Conservation (phyloP, 1,139 yeast species). For the Blastobotrys ciferrii region DNA sequence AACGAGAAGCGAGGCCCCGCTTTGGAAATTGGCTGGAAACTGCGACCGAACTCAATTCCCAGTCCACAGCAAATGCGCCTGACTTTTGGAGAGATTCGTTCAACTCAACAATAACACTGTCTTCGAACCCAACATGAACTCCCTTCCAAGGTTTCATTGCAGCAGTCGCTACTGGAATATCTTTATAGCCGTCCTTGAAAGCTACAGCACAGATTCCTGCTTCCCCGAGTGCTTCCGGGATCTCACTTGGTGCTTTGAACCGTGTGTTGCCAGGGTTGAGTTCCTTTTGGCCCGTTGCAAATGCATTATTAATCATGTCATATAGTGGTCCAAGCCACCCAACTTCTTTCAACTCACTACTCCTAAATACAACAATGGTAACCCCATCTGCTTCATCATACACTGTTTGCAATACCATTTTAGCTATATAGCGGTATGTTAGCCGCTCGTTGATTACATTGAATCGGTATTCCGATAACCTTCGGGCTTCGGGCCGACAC, state of each 20-base stretch:
- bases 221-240: background rate
- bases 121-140: background rate
- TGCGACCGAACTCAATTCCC: slow-evolving; percentile 2
- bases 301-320: background rate
- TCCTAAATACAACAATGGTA: background rate
- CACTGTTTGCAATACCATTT: background rate
- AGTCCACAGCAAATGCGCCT: background rate
- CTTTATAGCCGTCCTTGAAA: background rate
- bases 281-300: background rate
- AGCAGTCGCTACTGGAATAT: slow-evolving; percentile 3
- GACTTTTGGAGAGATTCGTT: background rate
- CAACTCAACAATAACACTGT: background rate
- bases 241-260: background rate
- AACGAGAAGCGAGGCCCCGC: background rate
- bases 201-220: slow-evolving; percentile 1
- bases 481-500: too few relatives aligned
- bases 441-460: background rate
- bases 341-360: background rate
- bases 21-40: background rate
- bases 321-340: background rate
- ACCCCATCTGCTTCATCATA: background rate
- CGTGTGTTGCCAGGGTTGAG: slow-evolving; percentile 2
- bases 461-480: too few relatives aligned
- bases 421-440: too few relatives aligned
- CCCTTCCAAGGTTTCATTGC: slow-evolving; percentile 3